phyloP scores from a whole-genome alignment of 2,329 filamentous ascomycete species.

The Aspergillus fischeri region DNA sequence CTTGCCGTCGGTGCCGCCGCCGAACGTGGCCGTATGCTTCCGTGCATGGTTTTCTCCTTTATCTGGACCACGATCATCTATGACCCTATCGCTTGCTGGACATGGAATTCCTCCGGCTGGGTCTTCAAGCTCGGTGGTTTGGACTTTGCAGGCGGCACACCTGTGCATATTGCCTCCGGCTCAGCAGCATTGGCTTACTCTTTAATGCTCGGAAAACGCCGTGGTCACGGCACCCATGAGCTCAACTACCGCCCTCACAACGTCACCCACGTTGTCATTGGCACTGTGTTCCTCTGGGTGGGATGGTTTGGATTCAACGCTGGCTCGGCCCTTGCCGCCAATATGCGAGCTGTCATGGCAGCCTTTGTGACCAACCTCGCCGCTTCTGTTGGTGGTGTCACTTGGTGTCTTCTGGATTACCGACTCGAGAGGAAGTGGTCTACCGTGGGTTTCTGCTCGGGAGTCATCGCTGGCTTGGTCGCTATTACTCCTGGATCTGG shows the following conservation, averaged over 20 bases:
- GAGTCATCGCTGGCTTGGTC: slow-evolving; percentile 81
- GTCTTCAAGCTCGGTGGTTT: slow-evolving; percentile 72
- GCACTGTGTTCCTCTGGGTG: slow-evolving; percentile 91
- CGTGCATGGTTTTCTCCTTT: slow-evolving; percentile 88
- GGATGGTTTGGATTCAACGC: slow-evolving; percentile 96
- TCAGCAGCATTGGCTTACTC: slow-evolving; percentile 82
- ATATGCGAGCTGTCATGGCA: slow-evolving; percentile 81
- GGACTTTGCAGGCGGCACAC: slow-evolving; percentile 86
- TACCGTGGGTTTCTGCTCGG: slow-evolving; percentile 88
- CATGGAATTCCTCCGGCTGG: slow-evolving; percentile 84
- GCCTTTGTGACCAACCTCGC: slow-evolving; percentile 81
- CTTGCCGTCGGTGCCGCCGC: slow-evolving; percentile 80
- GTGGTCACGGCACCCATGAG: slow-evolving; percentile 80
- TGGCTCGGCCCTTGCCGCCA: slow-evolving; percentile 74
- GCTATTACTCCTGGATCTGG: slow-evolving; percentile 85
- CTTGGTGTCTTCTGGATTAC: slow-evolving; percentile 87
- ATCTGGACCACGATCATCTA: slow-evolving; percentile 88
- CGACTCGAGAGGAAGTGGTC: slow-evolving; percentile 88
- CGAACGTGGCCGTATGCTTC: slow-evolving; percentile 82
- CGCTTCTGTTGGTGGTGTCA: slow-evolving; percentile 78
- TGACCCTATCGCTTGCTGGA: slow-evolving; percentile 92
- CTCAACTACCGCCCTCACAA: slow-evolving; percentile 92
- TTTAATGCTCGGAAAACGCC: slow-evolving; percentile 82
- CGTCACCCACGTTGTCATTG: slow-evolving; percentile 86
- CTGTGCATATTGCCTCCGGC: slow-evolving; percentile 83